These are phyloP conservation scores for Globisporangium solare DNA, from an alignment of 352 stramenopile genomes.

Conservation along the genomic window DNA sequence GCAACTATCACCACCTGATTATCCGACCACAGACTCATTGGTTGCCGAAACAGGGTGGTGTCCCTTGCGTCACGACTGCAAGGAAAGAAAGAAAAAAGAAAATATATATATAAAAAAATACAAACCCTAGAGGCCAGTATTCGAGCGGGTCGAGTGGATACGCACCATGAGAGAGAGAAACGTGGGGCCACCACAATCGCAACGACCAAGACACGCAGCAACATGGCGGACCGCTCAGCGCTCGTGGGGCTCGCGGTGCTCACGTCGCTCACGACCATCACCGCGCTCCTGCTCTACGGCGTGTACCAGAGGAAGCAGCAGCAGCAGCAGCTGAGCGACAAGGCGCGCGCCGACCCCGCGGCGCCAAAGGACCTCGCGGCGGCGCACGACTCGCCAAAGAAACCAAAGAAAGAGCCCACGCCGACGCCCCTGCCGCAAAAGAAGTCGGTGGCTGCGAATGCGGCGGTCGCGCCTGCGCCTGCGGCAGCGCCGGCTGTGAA, in stretches of 20 bases:
- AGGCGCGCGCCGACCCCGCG: conserved; percentile 9
- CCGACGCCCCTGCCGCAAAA: conserved; percentile 22
- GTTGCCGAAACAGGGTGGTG: not conserved
- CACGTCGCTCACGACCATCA: conserved; percentile 70
- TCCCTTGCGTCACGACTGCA: not conserved
- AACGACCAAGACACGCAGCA: not conserved
- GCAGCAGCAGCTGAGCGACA: not conserved
- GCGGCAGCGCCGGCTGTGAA: conserved; percentile 16
- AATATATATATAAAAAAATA: too few species aligned
- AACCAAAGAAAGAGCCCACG: conserved; percentile 20
- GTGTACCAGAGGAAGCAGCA: conserved; percentile 43
- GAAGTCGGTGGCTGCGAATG: conserved; percentile 17
- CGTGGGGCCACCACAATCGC: conserved; percentile 9
- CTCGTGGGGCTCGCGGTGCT: conserved; percentile 66
- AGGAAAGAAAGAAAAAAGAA: not conserved
- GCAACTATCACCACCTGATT: conserved; percentile 1
- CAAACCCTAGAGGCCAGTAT: not conserved
- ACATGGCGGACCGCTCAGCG: conserved; percentile 23
- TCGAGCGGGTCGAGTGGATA: conserved; percentile 1
- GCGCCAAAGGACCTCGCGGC: conserved; percentile 17
- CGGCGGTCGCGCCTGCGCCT: conserved; percentile 1
- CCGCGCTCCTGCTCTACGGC: conserved; percentile 45
- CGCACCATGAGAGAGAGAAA: not conserved
- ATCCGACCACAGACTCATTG: not conserved
- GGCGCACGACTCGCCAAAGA: conserved; percentile 23